These are phyloP conservation scores for Talaromyces rugulosus DNA, from an alignment of 2,329 filamentous ascomycete species.

Conservation along the genomic window DNA sequence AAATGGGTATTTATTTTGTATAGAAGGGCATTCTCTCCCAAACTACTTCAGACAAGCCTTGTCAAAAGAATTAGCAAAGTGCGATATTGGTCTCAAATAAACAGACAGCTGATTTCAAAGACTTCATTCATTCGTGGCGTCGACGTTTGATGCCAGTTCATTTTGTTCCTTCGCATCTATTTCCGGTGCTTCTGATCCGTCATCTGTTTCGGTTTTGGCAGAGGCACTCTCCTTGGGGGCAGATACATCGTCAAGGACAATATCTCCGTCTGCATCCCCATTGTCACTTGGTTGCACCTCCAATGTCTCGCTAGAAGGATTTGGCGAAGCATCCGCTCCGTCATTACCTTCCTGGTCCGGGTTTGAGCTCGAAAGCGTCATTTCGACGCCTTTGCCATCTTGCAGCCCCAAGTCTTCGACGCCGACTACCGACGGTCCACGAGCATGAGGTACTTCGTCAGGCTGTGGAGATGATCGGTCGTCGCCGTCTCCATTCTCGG, in stretches of 20 bases:
- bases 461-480: constrained; percentile 26
- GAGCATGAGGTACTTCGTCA: constrained; percentile 67
- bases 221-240: neutral
- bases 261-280: constrained; percentile 33
- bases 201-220: neutral
- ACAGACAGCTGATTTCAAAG: neutral
- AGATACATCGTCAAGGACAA: constrained; percentile 30
- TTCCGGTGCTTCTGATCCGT: neutral
- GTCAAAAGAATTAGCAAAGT: neutral
- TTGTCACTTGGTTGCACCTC: constrained; percentile 1
- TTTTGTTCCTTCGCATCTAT: constrained; percentile 7
- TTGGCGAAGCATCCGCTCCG: constrained; percentile 10
- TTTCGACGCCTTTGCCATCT: constrained; percentile 44
- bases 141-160: neutral
- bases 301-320: constrained; percentile 9
- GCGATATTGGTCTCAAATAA: neutral
- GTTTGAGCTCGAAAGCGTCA: constrained; percentile 25
- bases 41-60: neutral
- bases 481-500: constrained; percentile 21
- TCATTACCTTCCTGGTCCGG: constrained; percentile 7
- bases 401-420: constrained; percentile 82
- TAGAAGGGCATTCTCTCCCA: neutral
- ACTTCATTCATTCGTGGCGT: constrained; percentile 8
- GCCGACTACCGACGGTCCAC: constrained; percentile 80
- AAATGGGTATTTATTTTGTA: neutral